A percentile compares a stretch with the other conserved stretches of the same genome.
phyloP scores from a whole-genome alignment of 148 eudicot species.

The Rhododendron vialii region DNA sequence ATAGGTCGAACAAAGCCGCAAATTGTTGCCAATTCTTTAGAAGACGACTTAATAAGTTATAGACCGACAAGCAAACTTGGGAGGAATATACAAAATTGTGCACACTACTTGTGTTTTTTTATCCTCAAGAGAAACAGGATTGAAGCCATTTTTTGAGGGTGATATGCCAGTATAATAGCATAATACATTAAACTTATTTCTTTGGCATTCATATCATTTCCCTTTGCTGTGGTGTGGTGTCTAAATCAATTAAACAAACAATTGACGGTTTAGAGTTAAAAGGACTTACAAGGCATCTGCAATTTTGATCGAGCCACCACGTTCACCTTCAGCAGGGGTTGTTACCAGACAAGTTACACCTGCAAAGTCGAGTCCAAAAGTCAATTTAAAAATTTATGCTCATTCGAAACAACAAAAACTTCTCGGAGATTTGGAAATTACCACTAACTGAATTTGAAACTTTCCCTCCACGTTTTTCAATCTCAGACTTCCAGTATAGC shows the following conservation, averaged over 20 bases:
- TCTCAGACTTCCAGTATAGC: slow-evolving; percentile 70
- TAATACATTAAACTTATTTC: neutral
- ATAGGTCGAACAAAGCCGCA: neutral
- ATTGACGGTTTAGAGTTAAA: neutral
- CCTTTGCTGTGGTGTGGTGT: neutral
- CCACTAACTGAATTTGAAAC: slow-evolving; percentile 69
- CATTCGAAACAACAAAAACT: neutral
- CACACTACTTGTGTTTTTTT: neutral
- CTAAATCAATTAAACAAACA: neutral
- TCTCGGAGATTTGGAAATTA: slow-evolving; percentile 5
- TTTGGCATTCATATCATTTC: neutral
- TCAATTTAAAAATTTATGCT: neutral
- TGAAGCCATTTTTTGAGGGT: neutral
- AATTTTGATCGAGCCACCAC: slow-evolving; percentile 79
- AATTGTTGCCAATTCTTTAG: neutral
- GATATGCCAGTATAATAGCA: neutral
- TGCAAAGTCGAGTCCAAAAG: slow-evolving; percentile 3
- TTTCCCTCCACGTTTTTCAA: slow-evolving; percentile 73
- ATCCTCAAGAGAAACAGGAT: neutral
- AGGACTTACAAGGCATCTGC: slow-evolving; percentile 68
- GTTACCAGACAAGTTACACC: slow-evolving; percentile 67
- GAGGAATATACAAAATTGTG: neutral
- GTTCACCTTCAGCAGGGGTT: slow-evolving; percentile 59
- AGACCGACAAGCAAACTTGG: neutral
- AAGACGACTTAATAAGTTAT: neutral